Evolutionary conservation across 176 grass and related monocot species (phyloP).

Genomic region (Musa acuminata): DNA sequence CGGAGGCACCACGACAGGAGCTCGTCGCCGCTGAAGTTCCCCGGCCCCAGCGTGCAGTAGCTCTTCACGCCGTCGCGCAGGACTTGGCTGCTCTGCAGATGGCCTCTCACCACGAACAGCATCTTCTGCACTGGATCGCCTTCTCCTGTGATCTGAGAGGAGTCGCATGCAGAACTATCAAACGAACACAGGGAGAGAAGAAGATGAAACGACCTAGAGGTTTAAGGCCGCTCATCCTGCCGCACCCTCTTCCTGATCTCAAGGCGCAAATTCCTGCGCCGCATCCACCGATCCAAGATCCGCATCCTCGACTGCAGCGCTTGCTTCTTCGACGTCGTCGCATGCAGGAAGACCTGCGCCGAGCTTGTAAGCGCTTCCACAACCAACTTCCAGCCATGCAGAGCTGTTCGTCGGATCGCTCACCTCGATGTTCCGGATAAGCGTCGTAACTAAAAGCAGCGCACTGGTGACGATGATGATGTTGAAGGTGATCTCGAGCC

Average conservation of each 20-base stretch:
- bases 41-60: slow-evolving; percentile 75
- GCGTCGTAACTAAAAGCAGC: slow-evolving; percentile 77
- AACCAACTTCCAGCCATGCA: no score
- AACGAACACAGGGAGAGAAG: no score
- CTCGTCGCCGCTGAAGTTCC: slow-evolving; percentile 92
- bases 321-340: slow-evolving; percentile 94
- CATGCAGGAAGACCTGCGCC: slow-evolving; percentile 64
- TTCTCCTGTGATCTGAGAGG: slow-evolving; percentile 51
- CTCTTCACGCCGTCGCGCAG: slow-evolving; percentile 62
- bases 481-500: slow-evolving; percentile 96
- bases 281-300: slow-evolving; percentile 78
- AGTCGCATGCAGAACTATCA: no score
- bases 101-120: slow-evolving; percentile 82
- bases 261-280: slow-evolving; percentile 37
- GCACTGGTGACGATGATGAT: slow-evolving; percentile 75
- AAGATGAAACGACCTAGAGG: neutral
- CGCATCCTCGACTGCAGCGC: slow-evolving; percentile 55
- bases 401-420: neutral
- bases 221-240: slow-evolving; percentile 46
- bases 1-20: slow-evolving; percentile 90
- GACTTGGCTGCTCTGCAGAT: slow-evolving; percentile 68
- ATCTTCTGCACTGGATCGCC: slow-evolving; percentile 68
- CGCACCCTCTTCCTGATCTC: slow-evolving; percentile 54
- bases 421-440: slow-evolving; percentile 97
- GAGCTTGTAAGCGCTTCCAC: no score